Evolutionary conservation across 768 basidiomycete species (phyloP).

Genomic region (Terana coerulea): DNA sequence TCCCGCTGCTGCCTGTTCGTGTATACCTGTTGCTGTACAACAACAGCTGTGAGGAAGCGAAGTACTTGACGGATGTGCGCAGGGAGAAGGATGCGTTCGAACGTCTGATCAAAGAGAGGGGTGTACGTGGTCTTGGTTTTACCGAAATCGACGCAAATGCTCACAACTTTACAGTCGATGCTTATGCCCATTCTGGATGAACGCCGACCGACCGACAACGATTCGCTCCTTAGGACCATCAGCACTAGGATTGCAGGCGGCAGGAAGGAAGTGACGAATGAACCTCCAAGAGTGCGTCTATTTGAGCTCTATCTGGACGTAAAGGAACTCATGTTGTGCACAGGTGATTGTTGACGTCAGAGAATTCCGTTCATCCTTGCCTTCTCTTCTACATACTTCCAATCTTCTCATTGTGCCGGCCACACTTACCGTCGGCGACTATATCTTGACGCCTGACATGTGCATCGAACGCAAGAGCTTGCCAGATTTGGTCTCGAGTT

Average conservation of each 20-base stretch:
- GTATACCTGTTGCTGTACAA: slow-evolving; percentile 97
- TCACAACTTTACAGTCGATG: slow-evolving; percentile 61
- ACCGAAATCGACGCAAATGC: neutral
- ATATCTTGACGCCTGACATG: slow-evolving; percentile 92
- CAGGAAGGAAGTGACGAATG: slow-evolving; percentile 56
- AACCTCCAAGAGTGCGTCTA: slow-evolving; percentile 56
- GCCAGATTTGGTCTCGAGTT: slow-evolving; percentile 88
- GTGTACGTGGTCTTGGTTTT: slow-evolving; percentile 48
- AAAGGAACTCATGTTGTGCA: too few relatives aligned
- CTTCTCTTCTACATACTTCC: slow-evolving; percentile 84
- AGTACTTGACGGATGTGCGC: slow-evolving; percentile 84
- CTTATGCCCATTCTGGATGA: slow-evolving; percentile 78
- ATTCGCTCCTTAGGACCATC: slow-evolving; percentile 74
- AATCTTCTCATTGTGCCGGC: slow-evolving; percentile 80
- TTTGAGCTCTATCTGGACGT: too few relatives aligned
- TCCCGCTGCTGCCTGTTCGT: slow-evolving; percentile 77
- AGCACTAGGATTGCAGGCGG: slow-evolving; percentile 87
- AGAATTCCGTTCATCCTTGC: slow-evolving; percentile 91
- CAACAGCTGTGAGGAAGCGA: slow-evolving; percentile 92
- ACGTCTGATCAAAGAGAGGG: slow-evolving; percentile 86
- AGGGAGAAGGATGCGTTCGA: slow-evolving; percentile 95
- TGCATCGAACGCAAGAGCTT: slow-evolving; percentile 96
- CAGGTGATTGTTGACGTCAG: slow-evolving; percentile 96
- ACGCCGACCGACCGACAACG: slow-evolving; percentile 39
- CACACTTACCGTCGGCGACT: slow-evolving; percentile 93